A percentile compares a stretch with the other conserved stretches of the same genome.
phyloP scores from a whole-genome alignment of 2,329 filamentous ascomycete species.

The Phaeosphaeriaceae sp. region DNA sequence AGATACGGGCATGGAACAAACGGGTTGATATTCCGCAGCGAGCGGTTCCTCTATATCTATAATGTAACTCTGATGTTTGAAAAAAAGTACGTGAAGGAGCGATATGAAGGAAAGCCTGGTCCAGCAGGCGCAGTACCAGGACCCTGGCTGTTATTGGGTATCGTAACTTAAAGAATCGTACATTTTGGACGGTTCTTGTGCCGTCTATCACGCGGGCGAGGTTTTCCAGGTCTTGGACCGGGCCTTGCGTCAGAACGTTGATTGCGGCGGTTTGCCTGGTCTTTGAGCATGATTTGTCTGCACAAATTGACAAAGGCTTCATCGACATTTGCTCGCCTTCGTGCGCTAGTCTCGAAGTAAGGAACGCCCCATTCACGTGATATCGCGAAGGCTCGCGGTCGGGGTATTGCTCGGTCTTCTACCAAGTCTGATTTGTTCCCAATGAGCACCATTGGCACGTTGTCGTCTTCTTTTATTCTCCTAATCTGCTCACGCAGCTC shows the following conservation, averaged over 20 bases:
- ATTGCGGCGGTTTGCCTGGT: conserved; percentile 56
- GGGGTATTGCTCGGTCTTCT: conserved; percentile 79
- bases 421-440: conserved; percentile 92
- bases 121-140: conserved; percentile 30
- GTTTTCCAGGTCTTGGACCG: conserved; percentile 7
- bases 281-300: conserved; percentile 79
- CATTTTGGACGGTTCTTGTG: conserved; percentile 32
- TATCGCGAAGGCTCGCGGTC: conserved; percentile 79
- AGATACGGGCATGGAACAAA: conserved; percentile 5
- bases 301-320: conserved; percentile 88
- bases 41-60: conserved; percentile 31
- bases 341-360: conserved; percentile 88
- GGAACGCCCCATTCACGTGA: conserved; percentile 88
- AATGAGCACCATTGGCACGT: conserved; percentile 85
- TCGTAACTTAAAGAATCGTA: conserved; percentile 36
- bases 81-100: not conserved
- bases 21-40: conserved; percentile 24
- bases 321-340: conserved; percentile 84
- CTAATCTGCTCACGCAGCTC: conserved; percentile 88
- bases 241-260: conserved; percentile 16
- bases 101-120: conserved; percentile 20
- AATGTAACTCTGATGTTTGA: conserved; percentile 10
- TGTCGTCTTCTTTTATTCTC: conserved; percentile 87
- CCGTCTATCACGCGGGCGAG: conserved; percentile 4
- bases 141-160: conserved; percentile 25